These are phyloP conservation scores for Leptomonas seymouri DNA, from an alignment of 208 protist genomes.

Conservation along the genomic window DNA sequence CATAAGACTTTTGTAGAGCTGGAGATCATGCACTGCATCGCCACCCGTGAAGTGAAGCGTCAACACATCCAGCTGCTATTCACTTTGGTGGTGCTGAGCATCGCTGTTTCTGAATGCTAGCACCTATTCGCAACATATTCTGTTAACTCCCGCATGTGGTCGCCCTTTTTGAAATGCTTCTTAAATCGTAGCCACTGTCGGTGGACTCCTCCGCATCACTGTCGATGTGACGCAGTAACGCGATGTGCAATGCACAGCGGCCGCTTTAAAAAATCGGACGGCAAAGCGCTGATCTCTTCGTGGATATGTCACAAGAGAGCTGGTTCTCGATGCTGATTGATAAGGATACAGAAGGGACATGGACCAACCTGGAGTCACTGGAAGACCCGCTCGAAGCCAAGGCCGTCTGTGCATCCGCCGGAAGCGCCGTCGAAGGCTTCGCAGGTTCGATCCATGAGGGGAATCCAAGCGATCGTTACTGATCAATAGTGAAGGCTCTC, in stretches of 20 bases:
- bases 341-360: slow-evolving; percentile 29
- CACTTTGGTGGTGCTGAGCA: slow-evolving; percentile 1
- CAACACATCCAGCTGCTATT: slow-evolving; percentile 30
- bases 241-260: slow-evolving; percentile 15
- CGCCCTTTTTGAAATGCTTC: background rate
- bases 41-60: slow-evolving; percentile 23
- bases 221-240: slow-evolving; percentile 9
- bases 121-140: slow-evolving; percentile 6
- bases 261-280: background rate
- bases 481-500: slow-evolving; percentile 4
- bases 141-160: background rate
- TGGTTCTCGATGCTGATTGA: slow-evolving; percentile 18
- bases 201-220: slow-evolving; percentile 6
- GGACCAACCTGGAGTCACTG: slow-evolving; percentile 13
- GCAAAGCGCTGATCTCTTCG: slow-evolving; percentile 15
- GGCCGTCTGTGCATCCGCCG: slow-evolving; percentile 1
- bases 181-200: background rate
- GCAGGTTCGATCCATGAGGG: slow-evolving; percentile 21
- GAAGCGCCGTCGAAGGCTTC: slow-evolving; percentile 12
- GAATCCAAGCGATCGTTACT: slow-evolving; percentile 12
- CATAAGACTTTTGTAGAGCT: slow-evolving; percentile 11
- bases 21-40: slow-evolving; percentile 7
- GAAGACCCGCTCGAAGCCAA: slow-evolving; percentile 15
- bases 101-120: slow-evolving; percentile 14
- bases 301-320: slow-evolving; percentile 4